Base-by-base conservation (phyloP, 352 stramenopile genomes). In the Plasmopara viticola region DNA sequence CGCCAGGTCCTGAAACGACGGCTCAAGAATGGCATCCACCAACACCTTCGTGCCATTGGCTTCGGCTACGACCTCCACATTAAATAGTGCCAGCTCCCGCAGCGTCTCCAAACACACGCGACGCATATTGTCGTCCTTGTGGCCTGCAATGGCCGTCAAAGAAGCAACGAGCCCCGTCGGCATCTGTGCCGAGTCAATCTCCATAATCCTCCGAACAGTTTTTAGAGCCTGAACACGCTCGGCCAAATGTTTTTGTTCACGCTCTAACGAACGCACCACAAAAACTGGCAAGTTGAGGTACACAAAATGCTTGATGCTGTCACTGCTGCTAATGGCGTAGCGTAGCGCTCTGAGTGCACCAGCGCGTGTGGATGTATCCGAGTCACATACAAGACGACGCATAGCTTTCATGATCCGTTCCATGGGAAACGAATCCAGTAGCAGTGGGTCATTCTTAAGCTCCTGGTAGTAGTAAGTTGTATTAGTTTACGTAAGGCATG, bases 81-180 rank as follows among this genome's bases (percentile, higher is more conserved):
- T 92, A 48, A 79, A 55, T 13, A 95, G 68, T 10, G 85, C 78
- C 12, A 95, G 50, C 33, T 95, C 83, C 0, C 86, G 79, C 25
- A 95, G 56, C 8, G 86, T 94, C 53, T 95, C 86, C 13, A 95
- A 64, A 43, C 78, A 90, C 39, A 95, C 80, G 31, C 82, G 81
- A 0, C 86, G 79, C 69, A 95, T 71, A 50, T 93, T 94, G 62
- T 95, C 86, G 52, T 95, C 86, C 49, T 93, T 92, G 60, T 95
- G 84, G 30, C 78, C 82, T 12, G 85, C 79, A 60, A 95, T 87
- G 5, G 86, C 81, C 33, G 91, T 75, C 34, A 95, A 60, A 7
- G 84, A 94, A 15, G 67, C 58, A 13, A 94, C 85, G n/a, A 95
- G 66, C 9, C 75, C 74, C 39, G 73, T 75, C n/a, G 86, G 84